These are phyloP conservation scores for Naematelia aurantialba DNA, from an alignment of 768 basidiomycete species.

Conservation along the genomic window DNA sequence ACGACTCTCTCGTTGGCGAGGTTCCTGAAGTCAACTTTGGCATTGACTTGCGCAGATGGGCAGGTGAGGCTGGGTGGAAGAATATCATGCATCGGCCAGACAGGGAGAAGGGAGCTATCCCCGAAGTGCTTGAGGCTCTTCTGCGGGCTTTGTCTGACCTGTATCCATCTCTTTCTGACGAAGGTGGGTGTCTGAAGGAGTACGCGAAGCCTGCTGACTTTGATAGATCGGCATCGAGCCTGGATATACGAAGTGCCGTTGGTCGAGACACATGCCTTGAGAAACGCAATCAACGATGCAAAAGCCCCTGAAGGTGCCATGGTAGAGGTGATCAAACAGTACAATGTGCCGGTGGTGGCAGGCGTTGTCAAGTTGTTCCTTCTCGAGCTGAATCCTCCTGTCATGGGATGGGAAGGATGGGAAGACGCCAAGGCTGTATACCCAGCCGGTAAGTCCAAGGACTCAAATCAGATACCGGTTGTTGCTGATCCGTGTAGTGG, in stretches of 20 bases:
- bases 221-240: conserved; percentile 71
- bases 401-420: conserved; percentile 83
- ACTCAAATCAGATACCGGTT: neutral
- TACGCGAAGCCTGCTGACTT: neutral
- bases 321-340: conserved; percentile 62
- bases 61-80: conserved; percentile 69
- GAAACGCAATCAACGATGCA: conserved; percentile 72
- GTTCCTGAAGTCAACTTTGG: conserved; percentile 84
- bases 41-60: conserved; percentile 85
- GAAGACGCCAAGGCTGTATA: conserved; percentile 86
- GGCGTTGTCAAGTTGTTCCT: conserved; percentile 81
- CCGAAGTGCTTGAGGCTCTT: conserved; percentile 68
- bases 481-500: conserved; percentile 51
- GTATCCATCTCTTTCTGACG: conserved; percentile 64
- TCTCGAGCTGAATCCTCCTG: conserved; percentile 84
- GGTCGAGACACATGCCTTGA: conserved; percentile 73
- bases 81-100: conserved; percentile 52
- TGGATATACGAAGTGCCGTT: conserved; percentile 93
- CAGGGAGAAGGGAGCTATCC: conserved; percentile 58
- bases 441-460: conserved; percentile 57
- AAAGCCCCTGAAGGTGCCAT: conserved; percentile 52
- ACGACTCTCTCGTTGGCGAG: conserved; percentile 63
- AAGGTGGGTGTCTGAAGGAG: conserved; percentile 55
- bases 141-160: conserved; percentile 62
- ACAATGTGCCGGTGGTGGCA: conserved; percentile 82